phyloP scores from a whole-genome alignment of 306 rosid genomes.

The Betula pendula region DNA sequence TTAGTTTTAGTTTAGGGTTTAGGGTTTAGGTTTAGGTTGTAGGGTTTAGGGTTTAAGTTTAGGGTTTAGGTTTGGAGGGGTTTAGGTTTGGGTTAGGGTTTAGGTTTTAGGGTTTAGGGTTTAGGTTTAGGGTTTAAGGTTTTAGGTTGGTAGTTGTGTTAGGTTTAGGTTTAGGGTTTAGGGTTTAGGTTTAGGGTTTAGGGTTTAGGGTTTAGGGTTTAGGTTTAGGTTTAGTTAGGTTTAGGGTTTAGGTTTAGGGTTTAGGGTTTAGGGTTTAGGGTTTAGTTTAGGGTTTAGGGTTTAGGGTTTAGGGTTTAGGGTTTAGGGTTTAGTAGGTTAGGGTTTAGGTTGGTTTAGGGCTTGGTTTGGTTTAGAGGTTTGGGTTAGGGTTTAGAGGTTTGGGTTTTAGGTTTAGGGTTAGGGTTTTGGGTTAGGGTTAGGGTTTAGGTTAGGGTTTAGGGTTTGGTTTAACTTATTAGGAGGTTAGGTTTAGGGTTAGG shows the following conservation, averaged over 20 bases:
- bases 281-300: too few relatives aligned
- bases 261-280: conserved; percentile 1
- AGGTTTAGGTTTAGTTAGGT: too few relatives aligned
- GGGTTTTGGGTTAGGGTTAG: neutral
- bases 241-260: conserved; percentile 2
- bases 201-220: conserved; percentile 15
- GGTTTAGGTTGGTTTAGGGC: neutral
- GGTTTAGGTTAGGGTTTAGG: neutral
- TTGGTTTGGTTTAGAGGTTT: neutral
- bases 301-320: neutral
- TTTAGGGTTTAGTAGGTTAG: neutral
- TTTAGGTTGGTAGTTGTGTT: too few relatives aligned
- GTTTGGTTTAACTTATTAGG: neutral
- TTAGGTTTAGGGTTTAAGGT: conserved; percentile 23
- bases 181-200: conserved; percentile 18
- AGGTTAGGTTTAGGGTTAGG: neutral
- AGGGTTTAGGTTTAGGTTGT: conserved; percentile 5
- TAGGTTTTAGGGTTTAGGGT: conserved; percentile 22
- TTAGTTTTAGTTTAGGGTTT: too few relatives aligned
- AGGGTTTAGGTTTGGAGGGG: conserved; percentile 13
- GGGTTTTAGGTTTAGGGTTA: neutral
- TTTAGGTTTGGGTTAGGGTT: conserved; percentile 17
- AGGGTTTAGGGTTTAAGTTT: conserved; percentile 12
- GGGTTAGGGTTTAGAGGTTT: neutral
- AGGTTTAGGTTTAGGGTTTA: conserved; percentile 22